phyloP scores from a whole-genome alignment of 768 basidiomycete genomes.

The Galerina sulciceps region DNA sequence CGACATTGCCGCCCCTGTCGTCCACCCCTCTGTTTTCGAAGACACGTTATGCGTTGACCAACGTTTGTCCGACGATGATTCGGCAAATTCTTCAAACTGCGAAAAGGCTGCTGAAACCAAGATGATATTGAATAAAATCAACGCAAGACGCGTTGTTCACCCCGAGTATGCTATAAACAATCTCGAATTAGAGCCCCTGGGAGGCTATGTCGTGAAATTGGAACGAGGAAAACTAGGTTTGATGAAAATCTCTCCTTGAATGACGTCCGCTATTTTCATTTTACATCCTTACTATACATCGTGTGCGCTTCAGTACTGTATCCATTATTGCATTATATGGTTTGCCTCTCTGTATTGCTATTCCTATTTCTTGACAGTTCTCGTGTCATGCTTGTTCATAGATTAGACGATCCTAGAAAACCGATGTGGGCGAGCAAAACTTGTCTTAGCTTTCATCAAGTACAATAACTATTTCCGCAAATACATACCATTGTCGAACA shows the following conservation, averaged over 20 bases:
- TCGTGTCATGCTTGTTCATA: background rate
- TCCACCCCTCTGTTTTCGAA: conserved; percentile 48
- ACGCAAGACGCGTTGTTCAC: conserved; percentile 72
- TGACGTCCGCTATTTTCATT: background rate
- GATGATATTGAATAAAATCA: conserved; percentile 69
- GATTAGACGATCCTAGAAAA: too few relatives aligned
- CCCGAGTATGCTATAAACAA: conserved; percentile 71
- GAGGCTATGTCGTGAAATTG: conserved; percentile 62
- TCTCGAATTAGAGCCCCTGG: conserved; percentile 66
- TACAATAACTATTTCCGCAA: too few relatives aligned
- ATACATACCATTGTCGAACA: too few relatives aligned
- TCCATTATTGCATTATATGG: background rate
- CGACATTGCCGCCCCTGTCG: conserved; percentile 54
- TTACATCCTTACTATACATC: background rate
- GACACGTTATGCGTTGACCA: conserved; percentile 32
- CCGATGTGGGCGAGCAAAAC: too few relatives aligned
- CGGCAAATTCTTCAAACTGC: conserved; percentile 33
- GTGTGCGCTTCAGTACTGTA: background rate
- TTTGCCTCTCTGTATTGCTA: background rate
- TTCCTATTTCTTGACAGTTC: background rate
- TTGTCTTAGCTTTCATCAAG: too few relatives aligned
- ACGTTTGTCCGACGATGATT: conserved; percentile 15
- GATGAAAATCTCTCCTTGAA: conserved; percentile 17
- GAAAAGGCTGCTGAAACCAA: conserved; percentile 46
- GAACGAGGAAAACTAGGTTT: conserved; percentile 62